Percentiles rank a stretch among this genome's conserved stretches.
Conservation (phyloP, 106 monocot genomes). For the Dioscorea dumetorum region DNA sequence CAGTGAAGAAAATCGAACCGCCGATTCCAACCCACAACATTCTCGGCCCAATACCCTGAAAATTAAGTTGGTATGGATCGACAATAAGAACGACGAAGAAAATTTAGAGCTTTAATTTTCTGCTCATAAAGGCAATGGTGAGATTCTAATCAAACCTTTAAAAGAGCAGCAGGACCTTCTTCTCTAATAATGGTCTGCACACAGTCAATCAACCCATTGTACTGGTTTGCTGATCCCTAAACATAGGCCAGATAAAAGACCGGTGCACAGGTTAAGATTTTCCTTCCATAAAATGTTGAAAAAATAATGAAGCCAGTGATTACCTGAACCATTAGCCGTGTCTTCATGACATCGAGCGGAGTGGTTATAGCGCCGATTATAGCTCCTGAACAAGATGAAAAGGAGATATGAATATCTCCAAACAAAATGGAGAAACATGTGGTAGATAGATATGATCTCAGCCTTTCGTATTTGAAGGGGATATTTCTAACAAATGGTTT, state of each 20-base stretch:
- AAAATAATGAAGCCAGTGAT: neutral
- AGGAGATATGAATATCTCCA: neutral
- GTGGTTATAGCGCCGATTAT: slow-evolving; percentile 96
- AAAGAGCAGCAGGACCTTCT: slow-evolving; percentile 82
- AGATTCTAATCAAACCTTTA: slow-evolving; percentile 48
- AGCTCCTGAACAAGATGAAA: slow-evolving; percentile 40
- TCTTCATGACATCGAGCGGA: slow-evolving; percentile 92
- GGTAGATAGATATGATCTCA: too few relatives aligned
- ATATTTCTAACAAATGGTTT: neutral
- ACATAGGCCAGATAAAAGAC: neutral
- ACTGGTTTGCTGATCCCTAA: slow-evolving; percentile 69
- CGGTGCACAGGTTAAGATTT: neutral
- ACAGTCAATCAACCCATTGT: slow-evolving; percentile 70
- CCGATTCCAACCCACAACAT: slow-evolving; percentile 97
- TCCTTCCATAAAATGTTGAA: neutral
- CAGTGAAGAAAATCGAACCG: slow-evolving; percentile 94
- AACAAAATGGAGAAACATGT: too few relatives aligned
- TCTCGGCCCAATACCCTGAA: slow-evolving; percentile 90
- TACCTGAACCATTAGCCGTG: slow-evolving; percentile 97
- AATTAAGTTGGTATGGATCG: neutral
- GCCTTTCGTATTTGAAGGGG: too few relatives aligned
- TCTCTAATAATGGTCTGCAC: slow-evolving; percentile 77
- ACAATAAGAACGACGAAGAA: neutral
- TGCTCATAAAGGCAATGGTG: neutral
- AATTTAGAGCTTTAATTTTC: too few relatives aligned